phyloP scores from a whole-genome alignment of 805 yeast species.

The Saccharomycopsis sp. region DNA sequence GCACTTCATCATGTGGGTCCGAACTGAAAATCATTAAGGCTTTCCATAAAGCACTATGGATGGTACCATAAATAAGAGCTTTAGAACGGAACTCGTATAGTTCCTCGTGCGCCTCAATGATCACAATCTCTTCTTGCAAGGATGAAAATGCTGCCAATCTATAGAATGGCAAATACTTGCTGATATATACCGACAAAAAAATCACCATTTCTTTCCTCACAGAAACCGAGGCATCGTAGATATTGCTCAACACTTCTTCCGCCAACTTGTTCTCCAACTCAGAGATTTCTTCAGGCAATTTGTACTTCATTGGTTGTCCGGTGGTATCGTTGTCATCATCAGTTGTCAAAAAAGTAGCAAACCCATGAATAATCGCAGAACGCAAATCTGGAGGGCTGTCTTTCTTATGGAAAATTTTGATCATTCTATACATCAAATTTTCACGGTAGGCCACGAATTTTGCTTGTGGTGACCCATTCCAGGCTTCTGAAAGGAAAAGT shows the following conservation, averaged over 20 bases:
- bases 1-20: slow-evolving; percentile 83
- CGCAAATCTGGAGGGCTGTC: slow-evolving; percentile 93
- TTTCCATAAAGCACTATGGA: slow-evolving; percentile 83
- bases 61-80: slow-evolving; percentile 79
- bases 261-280: slow-evolving; percentile 67
- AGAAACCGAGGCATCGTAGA: slow-evolving; percentile 83
- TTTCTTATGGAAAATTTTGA: slow-evolving; percentile 46
- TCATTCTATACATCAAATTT: slow-evolving; percentile 48
- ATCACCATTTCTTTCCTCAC: slow-evolving; percentile 80
- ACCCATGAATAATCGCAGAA: slow-evolving; percentile 68
- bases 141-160: slow-evolving; percentile 81
- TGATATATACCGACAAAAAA: slow-evolving; percentile 65
- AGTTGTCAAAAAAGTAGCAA: slow-evolving; percentile 41
- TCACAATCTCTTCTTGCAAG: slow-evolving; percentile 67
- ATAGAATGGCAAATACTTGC: slow-evolving; percentile 63
- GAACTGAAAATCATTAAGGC: slow-evolving; percentile 68
- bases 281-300: slow-evolving; percentile 35
- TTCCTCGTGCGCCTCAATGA: slow-evolving; percentile 50
- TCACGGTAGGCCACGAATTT: slow-evolving; percentile 61
- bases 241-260: slow-evolving; percentile 51
- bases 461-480: slow-evolving; percentile 66
- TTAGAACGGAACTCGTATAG: slow-evolving; percentile 56
- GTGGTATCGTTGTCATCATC: slow-evolving; percentile 14
- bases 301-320: too few species aligned
- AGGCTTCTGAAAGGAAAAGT: slow-evolving; percentile 64